Conservation (phyloP, 1,139 yeast genomes). For the Nadsonia commutata region DNA sequence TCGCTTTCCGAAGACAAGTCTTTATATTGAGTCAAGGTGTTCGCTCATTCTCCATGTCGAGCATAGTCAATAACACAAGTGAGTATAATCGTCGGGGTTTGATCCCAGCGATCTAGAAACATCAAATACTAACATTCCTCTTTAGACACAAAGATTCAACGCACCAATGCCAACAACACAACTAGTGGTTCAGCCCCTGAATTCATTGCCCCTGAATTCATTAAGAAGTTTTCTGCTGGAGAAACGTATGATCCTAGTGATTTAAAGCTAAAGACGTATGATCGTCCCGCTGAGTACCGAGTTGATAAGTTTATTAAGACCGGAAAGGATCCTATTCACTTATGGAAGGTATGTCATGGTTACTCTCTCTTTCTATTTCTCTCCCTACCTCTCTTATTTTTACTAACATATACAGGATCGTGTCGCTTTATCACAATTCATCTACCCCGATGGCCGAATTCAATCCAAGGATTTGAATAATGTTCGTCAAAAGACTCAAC, state of each 20-base stretch:
- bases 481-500: slow-evolving; percentile 31
- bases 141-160: no score
- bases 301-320: not conserved
- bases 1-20: not conserved
- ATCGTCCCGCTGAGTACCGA: not conserved
- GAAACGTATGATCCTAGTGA: slow-evolving; percentile 10
- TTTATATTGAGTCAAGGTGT: not conserved
- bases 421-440: not conserved
- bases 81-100: not conserved
- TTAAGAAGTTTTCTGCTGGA: slow-evolving; percentile 7
- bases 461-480: not conserved
- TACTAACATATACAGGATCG: no score
- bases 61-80: not conserved
- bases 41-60: not conserved
- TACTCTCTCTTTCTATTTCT: no score
- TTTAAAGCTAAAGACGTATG: slow-evolving; percentile 5
- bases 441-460: not conserved
- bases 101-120: no score
- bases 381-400: no score
- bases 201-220: slow-evolving; percentile 7
- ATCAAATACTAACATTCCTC: no score
- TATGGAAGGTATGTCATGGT: no score
- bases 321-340: not conserved
- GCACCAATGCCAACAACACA: not conserved
- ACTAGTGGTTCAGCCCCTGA: not conserved